phyloP scores from a whole-genome alignment of 2,329 filamentous ascomycete species.

The Fusarium miscanthi region DNA sequence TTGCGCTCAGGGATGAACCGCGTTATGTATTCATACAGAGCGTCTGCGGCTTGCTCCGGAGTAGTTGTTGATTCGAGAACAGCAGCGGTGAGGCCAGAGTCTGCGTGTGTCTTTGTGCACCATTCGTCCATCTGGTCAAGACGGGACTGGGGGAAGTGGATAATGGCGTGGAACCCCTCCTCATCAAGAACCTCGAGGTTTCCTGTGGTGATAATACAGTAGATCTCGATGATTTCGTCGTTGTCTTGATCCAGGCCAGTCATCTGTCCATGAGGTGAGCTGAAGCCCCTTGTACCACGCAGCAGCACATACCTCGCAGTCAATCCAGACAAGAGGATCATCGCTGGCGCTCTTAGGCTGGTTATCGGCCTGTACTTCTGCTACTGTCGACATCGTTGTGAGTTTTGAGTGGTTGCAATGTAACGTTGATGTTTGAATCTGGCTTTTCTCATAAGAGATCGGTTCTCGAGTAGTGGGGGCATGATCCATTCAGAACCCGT shows the following conservation, averaged over 20 bases:
- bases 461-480: conserved; percentile 31
- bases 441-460: conserved; percentile 21
- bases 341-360: conserved; percentile 47
- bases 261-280: conserved; percentile 71
- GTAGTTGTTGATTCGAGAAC: conserved; percentile 80
- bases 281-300: conserved; percentile 16
- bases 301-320: conserved; percentile 62
- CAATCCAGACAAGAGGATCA: conserved; percentile 86
- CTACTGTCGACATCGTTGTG: conserved; percentile 24
- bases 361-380: conserved; percentile 26
- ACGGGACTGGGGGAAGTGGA: conserved; percentile 77
- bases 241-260: conserved; percentile 75
- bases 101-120: conserved; percentile 84
- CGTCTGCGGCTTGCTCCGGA: conserved; percentile 75
- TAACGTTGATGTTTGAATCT: conserved; percentile 15
- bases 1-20: conserved; percentile 73
- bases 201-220: conserved; percentile 88
- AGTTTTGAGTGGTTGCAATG: conserved; percentile 22
- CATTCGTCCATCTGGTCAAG: conserved; percentile 87
- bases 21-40: conserved; percentile 82
- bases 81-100: conserved; percentile 82
- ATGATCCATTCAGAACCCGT: conserved; percentile 5
- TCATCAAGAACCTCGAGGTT: conserved; percentile 81
- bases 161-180: conserved; percentile 80
- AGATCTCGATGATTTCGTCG: conserved; percentile 91